Evolutionary conservation across 73 alveolate genomes (phyloP).

Genomic region (Paramecium primaurelia): DNA sequence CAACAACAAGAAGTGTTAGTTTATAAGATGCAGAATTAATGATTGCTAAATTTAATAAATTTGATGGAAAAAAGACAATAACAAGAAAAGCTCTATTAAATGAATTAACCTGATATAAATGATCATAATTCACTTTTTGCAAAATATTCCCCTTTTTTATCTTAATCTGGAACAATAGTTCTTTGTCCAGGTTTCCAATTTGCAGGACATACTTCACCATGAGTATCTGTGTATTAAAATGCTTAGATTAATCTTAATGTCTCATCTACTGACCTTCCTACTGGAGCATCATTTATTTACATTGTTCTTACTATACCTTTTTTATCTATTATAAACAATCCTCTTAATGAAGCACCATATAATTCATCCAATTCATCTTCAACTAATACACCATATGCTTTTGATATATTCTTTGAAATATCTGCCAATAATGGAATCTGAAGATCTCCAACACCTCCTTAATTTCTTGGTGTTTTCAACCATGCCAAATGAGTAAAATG

Average conservation of each 20-base stretch:
- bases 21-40: background rate
- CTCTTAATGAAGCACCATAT: conserved; percentile 90
- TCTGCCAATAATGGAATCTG: conserved; percentile 96
- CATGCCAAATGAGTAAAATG: conserved; percentile 94
- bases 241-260: conserved; percentile 95
- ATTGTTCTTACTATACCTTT: conserved; percentile 93
- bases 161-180: conserved; percentile 86
- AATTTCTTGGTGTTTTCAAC: conserved; percentile 76
- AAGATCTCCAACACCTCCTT: conserved; percentile 97
- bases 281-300: conserved; percentile 95
- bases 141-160: conserved; percentile 48
- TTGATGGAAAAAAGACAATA: conserved; percentile 18
- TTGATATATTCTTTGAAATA: conserved; percentile 82
- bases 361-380: conserved; percentile 79
- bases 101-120: conserved; percentile 27
- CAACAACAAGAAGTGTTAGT: background rate
- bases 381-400: conserved; percentile 88
- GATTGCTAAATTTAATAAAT: background rate
- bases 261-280: conserved; percentile 97
- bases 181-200: conserved; percentile 96
- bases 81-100: background rate
- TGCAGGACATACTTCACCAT: conserved; percentile 99
- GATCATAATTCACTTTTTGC: background rate
- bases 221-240: conserved; percentile 94
- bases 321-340: conserved; percentile 94